Base-by-base conservation (phyloP, 2,329 filamentous ascomycete genomes). In the Penicillium sp. region DNA sequence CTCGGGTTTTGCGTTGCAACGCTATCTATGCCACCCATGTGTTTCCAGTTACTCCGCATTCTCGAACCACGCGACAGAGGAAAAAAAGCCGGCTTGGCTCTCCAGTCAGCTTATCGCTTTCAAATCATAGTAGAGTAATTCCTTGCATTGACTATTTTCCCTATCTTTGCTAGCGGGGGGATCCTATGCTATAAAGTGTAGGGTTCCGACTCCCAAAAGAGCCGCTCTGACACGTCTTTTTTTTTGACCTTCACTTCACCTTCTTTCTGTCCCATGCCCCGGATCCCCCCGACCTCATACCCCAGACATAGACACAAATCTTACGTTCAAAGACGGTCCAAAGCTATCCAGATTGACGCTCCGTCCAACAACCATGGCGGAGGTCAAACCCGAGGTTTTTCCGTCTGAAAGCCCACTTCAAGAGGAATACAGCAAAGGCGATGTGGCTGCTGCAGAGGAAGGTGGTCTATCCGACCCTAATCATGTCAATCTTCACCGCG, bases 401-500 rank as follows among this genome's bases (percentile, higher is more conserved):
- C 35, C 64, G 27, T 50, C 57, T 1, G 60, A 66, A 24, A 52
- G 54, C 22, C 52, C 60, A 2, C 50, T 63, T 42, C 62, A 65
- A 26, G 60, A 62, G 42, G 61, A 68, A 45, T 26, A 62, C 29
- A 65, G 49, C 9, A 54, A 53, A 13, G 56, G 63, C 39, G 62
- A 65, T 52, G 49, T 58, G 14, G 53, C 31, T 7, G 49, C 52
- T 8, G 57, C 61, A 3, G 68, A 72, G 39, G 64, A 68, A 27
- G 66, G 65, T 45, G 60, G 63, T 14, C 55, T 71, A 9, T 57
- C 62, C 10, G 64, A 68, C 9, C 64, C 64, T 10, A 64, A 70
- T 11, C 66, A 70, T 63, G 69, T 66, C 24, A 65, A 71, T 5
- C 71, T 79, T n/a, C 73, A 76, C 31, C 75, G 77, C 37, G 76